Base-by-base conservation (phyloP, 2,329 filamentous ascomycete genomes). In the Colletotrichum liaoningense region DNA sequence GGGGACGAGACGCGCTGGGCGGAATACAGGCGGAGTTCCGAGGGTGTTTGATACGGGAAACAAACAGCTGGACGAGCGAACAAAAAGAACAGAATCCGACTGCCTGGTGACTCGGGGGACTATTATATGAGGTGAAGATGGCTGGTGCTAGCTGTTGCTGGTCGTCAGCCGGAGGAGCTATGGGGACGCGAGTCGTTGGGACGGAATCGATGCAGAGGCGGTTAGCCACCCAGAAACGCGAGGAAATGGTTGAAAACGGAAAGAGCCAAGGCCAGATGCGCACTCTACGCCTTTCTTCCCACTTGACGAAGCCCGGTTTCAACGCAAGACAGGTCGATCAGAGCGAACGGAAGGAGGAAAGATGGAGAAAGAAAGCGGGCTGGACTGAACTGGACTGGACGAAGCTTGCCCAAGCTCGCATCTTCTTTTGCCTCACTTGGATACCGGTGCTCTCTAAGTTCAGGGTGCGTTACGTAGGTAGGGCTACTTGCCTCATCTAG, bases 181-280 rank as follows among this genome's bases (percentile, higher is more conserved):
- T 54, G 67, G 60, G 35, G 22, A 49, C 46, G 35, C 60, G 67
- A 65, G 59, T 70, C 70, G 54, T 69, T 69, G 66, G 30, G 66
- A 60, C 59, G 54, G 59, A 59, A 73, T 70, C 46, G 59, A 64
- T 65, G 54, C 54, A 64, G 60, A 73, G 55, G 59, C 59, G 55
- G 55, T 42, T 64, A 59, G 70, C 55, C 66, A 70, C 59, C 60
- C 67, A 63, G 54, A 59, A 60, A 63, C 42, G 66, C 54, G 38
- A 70, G 42, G 22, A 49, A n/a, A 62, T 70, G 46, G 49, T 73
- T 69, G 71, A 73, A 73, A 73, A 73, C 71, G 71, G 71, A 73
- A 73, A 42, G 26, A 62, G 71, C 60, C 71, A 66, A 70, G 71
- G 56, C 67, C 58, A 55, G 26, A 73, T 70, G 67, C 22, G 62